A percentile compares a stretch with the other conserved stretches of the same genome.
These are phyloP conservation scores for Wallacemonas sp. DNA, from an alignment of 208 protist species.

Conservation along the genomic window DNA sequence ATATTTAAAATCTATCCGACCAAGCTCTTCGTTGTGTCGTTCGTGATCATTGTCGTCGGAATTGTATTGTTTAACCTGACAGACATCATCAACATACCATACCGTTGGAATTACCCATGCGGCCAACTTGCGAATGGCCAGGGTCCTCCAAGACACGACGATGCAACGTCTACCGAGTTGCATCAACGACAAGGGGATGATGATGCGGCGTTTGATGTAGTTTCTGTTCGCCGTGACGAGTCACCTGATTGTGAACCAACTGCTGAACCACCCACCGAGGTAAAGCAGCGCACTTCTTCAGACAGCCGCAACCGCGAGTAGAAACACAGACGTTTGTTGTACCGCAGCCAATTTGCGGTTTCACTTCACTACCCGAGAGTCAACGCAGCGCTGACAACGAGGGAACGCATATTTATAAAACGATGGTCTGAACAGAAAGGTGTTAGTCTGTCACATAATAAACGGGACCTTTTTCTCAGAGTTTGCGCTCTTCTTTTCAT, in stretches of 20 bases:
- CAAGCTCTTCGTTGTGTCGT: slow-evolving; percentile 66
- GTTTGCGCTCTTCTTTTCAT: no score
- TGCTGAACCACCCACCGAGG: neutral
- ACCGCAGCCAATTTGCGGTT: no score
- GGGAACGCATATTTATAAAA: no score
- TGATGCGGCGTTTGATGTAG: slow-evolving; percentile 3
- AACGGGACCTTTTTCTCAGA: no score
- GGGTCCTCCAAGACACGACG: neutral
- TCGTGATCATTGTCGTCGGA: slow-evolving; percentile 68
- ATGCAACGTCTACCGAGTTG: neutral
- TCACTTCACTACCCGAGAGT: no score
- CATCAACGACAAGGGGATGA: neutral
- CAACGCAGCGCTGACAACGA: no score
- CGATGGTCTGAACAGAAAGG: no score
- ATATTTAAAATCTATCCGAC: slow-evolving; percentile 80
- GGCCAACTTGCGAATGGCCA: slow-evolving; percentile 31
- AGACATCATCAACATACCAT: slow-evolving; percentile 52
- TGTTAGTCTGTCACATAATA: no score
- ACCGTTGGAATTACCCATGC: slow-evolving; percentile 67
- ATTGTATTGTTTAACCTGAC: slow-evolving; percentile 74
- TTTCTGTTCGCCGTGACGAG: neutral
- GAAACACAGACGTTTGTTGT: no score
- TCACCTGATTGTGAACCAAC: no score
- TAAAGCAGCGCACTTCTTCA: no score
- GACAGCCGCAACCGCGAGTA: no score